These are phyloP conservation scores for Globisporangium solare DNA, from an alignment of 352 stramenopile species.

Conservation along the genomic window DNA sequence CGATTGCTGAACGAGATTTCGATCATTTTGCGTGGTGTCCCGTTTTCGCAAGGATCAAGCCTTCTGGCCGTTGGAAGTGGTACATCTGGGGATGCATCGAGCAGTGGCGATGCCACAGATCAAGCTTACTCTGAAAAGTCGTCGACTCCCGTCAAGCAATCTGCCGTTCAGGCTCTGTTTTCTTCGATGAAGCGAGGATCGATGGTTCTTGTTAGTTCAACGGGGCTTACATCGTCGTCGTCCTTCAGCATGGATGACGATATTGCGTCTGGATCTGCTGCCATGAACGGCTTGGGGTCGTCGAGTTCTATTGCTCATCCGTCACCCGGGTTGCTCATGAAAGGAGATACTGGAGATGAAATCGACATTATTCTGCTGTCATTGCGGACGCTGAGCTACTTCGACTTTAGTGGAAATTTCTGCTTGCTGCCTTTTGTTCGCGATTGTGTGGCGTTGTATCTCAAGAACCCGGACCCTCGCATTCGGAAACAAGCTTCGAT, in stretches of 20 bases:
- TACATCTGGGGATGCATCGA: neutral
- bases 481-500: constrained; percentile 90
- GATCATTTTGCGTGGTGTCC: constrained; percentile 86
- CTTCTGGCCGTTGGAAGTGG: neutral
- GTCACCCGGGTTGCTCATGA: constrained; percentile 41
- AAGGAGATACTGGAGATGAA: constrained; percentile 73
- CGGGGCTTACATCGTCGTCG: constrained; percentile 19
- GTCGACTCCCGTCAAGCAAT: constrained; percentile 30
- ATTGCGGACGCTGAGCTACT: constrained; percentile 91
- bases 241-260: constrained; percentile 29
- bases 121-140: constrained; percentile 14
- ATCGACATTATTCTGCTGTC: constrained; percentile 86
- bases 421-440: constrained; percentile 94
- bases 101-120: constrained; percentile 6
- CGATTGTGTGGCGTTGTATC: constrained; percentile 91
- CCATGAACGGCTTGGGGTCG: constrained; percentile 2
- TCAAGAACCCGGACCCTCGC: constrained; percentile 85
- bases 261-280: constrained; percentile 8
- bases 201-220: constrained; percentile 24
- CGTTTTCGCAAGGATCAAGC: constrained; percentile 41
- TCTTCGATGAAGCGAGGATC: constrained; percentile 68
- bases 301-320: constrained; percentile 5
- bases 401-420: constrained; percentile 91
- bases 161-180: constrained; percentile 62
- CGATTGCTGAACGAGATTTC: constrained; percentile 96